These are phyloP conservation scores for Myrica gale DNA, from an alignment of 306 rosid species.

Conservation along the genomic window DNA sequence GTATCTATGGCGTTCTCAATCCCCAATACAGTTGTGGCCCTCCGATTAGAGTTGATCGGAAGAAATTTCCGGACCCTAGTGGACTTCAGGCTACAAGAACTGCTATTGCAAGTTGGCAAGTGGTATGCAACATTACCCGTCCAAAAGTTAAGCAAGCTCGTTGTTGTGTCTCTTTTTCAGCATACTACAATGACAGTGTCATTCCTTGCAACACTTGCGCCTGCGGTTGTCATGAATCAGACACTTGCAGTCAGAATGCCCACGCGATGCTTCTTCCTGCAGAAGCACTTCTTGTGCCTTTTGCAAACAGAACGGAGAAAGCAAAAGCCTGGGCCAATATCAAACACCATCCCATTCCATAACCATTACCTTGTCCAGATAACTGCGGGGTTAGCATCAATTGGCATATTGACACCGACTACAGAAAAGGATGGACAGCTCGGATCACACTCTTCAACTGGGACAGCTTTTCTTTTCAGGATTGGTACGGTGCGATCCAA, in stretches of 20 bases:
- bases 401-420: slow-evolving; percentile 75
- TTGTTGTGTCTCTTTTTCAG: slow-evolving; percentile 80
- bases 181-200: slow-evolving; percentile 65
- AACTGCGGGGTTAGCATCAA: slow-evolving; percentile 78
- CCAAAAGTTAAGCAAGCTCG: slow-evolving; percentile 47
- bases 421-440: slow-evolving; percentile 70
- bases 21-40: slow-evolving; percentile 62
- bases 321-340: slow-evolving; percentile 73
- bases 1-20: slow-evolving; percentile 56
- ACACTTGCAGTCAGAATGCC: slow-evolving; percentile 41
- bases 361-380: slow-evolving; percentile 62
- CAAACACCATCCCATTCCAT: slow-evolving; percentile 43
- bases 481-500: slow-evolving; percentile 70
- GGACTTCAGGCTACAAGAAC: slow-evolving; percentile 49
- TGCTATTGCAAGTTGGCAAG: slow-evolving; percentile 77
- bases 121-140: slow-evolving; percentile 66
- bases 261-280: slow-evolving; percentile 55
- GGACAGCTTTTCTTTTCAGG: slow-evolving; percentile 43
- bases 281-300: slow-evolving; percentile 70
- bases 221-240: slow-evolving; percentile 54
- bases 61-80: slow-evolving; percentile 66
- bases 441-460: slow-evolving; percentile 84
- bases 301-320: slow-evolving; percentile 52
- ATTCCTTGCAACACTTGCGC: slow-evolving; percentile 89
- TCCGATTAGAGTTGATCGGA: slow-evolving; percentile 64